Evolutionary conservation across 78 protist genomes (phyloP).

Genomic region (Cavenderia fasciculata): DNA sequence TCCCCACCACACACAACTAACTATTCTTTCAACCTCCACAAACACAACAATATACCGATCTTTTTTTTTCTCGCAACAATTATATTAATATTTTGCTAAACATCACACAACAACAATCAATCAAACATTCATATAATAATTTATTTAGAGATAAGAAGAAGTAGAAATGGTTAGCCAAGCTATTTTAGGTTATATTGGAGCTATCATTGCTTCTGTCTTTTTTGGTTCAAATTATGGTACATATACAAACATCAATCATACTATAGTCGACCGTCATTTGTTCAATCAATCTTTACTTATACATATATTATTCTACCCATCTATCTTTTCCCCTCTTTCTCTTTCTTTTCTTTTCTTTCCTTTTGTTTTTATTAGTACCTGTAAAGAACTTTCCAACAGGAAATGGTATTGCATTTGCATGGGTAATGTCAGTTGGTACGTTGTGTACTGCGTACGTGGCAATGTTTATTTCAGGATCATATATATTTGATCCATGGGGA

Average conservation of each 20-base stretch:
- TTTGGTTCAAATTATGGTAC: slow-evolving; percentile 78
- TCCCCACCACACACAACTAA: too few species aligned
- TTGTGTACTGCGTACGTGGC: slow-evolving; percentile 29
- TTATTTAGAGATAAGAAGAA: neutral
- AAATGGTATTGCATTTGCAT: slow-evolving; percentile 73
- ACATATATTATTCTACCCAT: neutral
- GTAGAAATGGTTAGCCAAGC: slow-evolving; percentile 24
- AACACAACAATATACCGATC: too few species aligned
- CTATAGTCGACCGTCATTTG: neutral
- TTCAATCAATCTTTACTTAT: neutral
- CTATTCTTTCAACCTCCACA: too few species aligned
- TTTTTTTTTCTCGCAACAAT: too few species aligned
- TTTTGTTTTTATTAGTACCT: slow-evolving; percentile 17
- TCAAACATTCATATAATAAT: neutral
- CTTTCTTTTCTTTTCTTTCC: neutral
- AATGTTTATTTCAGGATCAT: slow-evolving; percentile 31
- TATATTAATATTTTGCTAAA: too few species aligned
- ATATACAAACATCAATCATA: neutral
- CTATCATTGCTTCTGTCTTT: slow-evolving; percentile 37
- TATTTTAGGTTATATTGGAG: slow-evolving; percentile 61
- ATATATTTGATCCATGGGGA: slow-evolving; percentile 53
- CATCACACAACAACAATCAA: too few species aligned
- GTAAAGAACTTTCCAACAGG: slow-evolving; percentile 74
- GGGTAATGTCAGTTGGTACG: slow-evolving; percentile 71
- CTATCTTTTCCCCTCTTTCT: too few species aligned